These are phyloP conservation scores for Porogramme epimiltina DNA, from an alignment of 1,284 basidiomycete species.

Conservation along the genomic window DNA sequence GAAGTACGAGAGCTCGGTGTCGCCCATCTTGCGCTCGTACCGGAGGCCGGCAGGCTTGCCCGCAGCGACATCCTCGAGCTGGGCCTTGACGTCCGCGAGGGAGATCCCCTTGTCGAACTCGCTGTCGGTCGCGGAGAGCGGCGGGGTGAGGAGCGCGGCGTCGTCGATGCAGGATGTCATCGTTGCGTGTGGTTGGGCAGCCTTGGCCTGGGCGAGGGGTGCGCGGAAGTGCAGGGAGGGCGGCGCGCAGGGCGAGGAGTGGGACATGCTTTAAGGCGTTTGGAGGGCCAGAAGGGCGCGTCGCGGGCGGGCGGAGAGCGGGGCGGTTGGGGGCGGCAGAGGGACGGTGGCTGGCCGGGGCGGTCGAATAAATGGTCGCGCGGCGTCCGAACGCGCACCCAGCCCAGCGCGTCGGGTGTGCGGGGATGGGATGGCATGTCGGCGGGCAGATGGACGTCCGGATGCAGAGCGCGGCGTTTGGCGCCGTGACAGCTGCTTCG, in stretches of 20 bases:
- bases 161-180: conserved; percentile 7
- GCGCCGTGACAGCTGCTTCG: too few relatives aligned
- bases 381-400: conserved; percentile 1
- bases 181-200: not conserved
- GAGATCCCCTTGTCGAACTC: conserved; percentile 8
- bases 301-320: conserved; percentile 4
- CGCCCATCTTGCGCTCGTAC: conserved; percentile 54
- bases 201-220: not conserved
- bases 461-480: not conserved
- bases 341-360: conserved; percentile 6
- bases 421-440: not conserved
- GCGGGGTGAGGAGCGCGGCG: conserved; percentile 25
- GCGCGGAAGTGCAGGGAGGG: too few relatives aligned
- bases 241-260: too few relatives aligned
- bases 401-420: conserved; percentile 4
- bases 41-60: conserved; percentile 1
- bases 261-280: too few relatives aligned
- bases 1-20: conserved; percentile 73
- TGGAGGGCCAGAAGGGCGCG: not conserved
- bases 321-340: conserved; percentile 4
- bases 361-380: conserved; percentile 2
- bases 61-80: not conserved
- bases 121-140: conserved; percentile 15
- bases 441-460: too few relatives aligned
- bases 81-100: not conserved